phyloP scores from a whole-genome alignment of 2,329 filamentous ascomycete genomes.

The Alternaria sp. region DNA sequence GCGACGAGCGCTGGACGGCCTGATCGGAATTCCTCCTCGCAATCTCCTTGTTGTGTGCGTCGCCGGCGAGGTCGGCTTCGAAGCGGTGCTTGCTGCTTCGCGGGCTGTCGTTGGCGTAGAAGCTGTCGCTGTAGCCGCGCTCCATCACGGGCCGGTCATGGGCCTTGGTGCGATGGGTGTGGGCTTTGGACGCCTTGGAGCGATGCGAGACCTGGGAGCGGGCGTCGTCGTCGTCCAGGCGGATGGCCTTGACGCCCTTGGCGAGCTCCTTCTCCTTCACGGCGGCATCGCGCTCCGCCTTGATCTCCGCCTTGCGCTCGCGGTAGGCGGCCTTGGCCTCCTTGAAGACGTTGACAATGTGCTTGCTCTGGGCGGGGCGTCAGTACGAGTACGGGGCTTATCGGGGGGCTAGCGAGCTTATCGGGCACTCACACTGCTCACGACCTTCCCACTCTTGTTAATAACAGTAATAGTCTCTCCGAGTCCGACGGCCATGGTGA shows the following conservation, averaged over 20 bases:
- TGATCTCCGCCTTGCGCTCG: constrained; percentile 84
- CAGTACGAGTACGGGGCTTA: constrained; percentile 10
- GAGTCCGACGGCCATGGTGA: constrained; percentile 54
- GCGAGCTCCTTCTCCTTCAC: constrained; percentile 65
- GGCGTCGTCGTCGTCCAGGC: constrained; percentile 48
- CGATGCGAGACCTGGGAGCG: constrained; percentile 41
- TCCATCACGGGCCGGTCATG: constrained; percentile 47
- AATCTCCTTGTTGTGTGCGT: constrained; percentile 49
- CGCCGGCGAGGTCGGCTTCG: constrained; percentile 40
- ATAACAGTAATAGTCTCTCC: constrained; percentile 85
- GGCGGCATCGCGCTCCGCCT: constrained; percentile 69
- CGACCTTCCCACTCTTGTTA: constrained; percentile 89
- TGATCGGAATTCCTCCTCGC: constrained; percentile 53
- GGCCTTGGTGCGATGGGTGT: constrained; percentile 34
- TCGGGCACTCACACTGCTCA: constrained; percentile 74
- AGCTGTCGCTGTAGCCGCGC: constrained; percentile 55
- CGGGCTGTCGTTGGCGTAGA: constrained; percentile 49
- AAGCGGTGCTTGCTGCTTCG: constrained; percentile 34
- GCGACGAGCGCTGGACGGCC: constrained; percentile 19
- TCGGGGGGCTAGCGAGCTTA: constrained; percentile 9
- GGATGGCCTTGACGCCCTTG: constrained; percentile 61
- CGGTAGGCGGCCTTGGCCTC: constrained; percentile 88
- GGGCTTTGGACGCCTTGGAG: constrained; percentile 32
- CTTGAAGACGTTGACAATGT: constrained; percentile 87
- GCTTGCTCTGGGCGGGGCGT: constrained; percentile 73